Evolutionary conservation across 2,329 filamentous ascomycete genomes (phyloP), one percentile per base, ranked within the genome.

Genomic region (Fusarium burgessii): DNA sequence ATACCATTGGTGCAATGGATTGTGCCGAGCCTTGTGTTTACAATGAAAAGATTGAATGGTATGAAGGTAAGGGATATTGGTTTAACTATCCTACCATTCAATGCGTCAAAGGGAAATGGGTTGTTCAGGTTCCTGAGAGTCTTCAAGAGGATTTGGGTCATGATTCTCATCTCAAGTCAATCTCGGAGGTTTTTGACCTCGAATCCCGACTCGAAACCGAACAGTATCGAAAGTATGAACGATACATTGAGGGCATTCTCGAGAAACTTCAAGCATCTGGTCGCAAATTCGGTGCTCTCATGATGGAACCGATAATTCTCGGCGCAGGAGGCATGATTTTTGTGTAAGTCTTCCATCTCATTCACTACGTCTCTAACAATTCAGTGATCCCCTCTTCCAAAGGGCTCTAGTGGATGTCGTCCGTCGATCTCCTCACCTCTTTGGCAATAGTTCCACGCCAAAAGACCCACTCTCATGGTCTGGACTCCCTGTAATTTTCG

Each of bases 1-100:
- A 97, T 76, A 97, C 93, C 0, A 94, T 97, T 49, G 93, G 93
- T 0, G 93, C 92, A 0, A 96, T 97, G 94, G 93, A 96, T 78
- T 92, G 90, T 57, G 90, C 92, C 0, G 93, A 96, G 76, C 93
- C 93, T 0, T 91, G 88, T 36, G 88, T 88, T 0, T 97, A 87
- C 78, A 97, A 97, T 74, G 88, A 93, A 74, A 93, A 93, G 77
- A 91, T 95, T 0, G 93, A 96, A 76, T 97, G 93, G 93, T 97
- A 97, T 77, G 83, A 89, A 65, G 93, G 92, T 0, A 89, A 90
- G 50, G 93, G 94, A 0, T 87, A 90, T 76, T 97, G 94, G 94
- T 91, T 96, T 58, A 91, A 94, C 67, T 94, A 92, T 62, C 94
- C 93, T 0, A 87, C 86, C 2, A 88, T 96, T 7, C 87, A 90